Evolutionary conservation across 2,329 filamentous ascomycete species (phyloP), one percentile per base, ranked within the genome.

Genomic region (Epichloe sibirici): DNA sequence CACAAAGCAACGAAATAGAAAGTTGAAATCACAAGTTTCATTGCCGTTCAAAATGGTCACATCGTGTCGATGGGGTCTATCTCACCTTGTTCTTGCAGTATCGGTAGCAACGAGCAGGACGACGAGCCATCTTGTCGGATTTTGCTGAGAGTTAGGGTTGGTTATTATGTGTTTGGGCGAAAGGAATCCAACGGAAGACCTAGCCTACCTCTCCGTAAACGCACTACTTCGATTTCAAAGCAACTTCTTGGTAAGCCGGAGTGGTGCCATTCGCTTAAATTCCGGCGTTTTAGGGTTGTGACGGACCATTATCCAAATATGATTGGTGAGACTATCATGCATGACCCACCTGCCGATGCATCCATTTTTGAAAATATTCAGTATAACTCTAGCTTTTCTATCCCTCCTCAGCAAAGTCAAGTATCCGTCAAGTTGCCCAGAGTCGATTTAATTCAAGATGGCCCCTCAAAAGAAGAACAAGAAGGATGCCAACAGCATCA

Each of bases 61-160:
- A 38, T 13, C 56, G 47, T 50, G 54, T 51, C 51, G 53, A 31
- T 50, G 53, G 45, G 51, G 49, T 49, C 49, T 44, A 48, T 75
- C 86, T 77, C 73, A 95, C 90, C 90, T 96, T 96, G 86, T 97
- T 98, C 89, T 98, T 98, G 90, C 93, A 98, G 88, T 98, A 98
- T 73, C 93, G 86, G 85, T 95, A 98, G 82, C 93, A 98, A 82
- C 93, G 88, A 72, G 93, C 93, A 72, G 93, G 93, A 87, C 93
- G 90, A 78, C 93, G 90, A 72, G 93, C 93, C 93, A 98, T 98
- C 81, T 85, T 90, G 85, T 85, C 82, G 76, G 79, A 78, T 76
- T 81, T 65, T 66, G 60, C 66, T 68, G 63, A 57, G 58, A 23
- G 57, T 58, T 57, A 53, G 42, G 56, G 50, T 60, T 60, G 59